Evolutionary conservation across 2,329 filamentous ascomycete genomes (phyloP).

Genomic region (Colletotrichum costaricense): DNA sequence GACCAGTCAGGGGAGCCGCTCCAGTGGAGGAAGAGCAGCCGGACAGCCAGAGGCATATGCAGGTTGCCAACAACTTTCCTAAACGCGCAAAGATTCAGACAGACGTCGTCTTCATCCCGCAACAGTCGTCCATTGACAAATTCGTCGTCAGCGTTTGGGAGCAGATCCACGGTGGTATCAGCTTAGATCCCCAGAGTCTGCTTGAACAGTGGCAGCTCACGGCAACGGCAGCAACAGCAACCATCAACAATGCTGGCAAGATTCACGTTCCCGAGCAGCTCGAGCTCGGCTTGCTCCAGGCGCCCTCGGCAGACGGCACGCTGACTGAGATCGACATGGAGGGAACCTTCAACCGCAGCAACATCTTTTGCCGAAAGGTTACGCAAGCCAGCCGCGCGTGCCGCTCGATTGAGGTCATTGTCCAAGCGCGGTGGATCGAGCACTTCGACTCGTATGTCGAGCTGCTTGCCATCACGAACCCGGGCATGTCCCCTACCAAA

Average conservation of each 20-base stretch:
- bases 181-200: conserved; percentile 43
- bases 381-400: conserved; percentile 60
- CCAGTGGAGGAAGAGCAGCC: conserved; percentile 26
- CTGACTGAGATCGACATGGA: conserved; percentile 25
- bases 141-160: conserved; percentile 48
- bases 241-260: conserved; percentile 35
- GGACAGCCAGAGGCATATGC: conserved; percentile 35
- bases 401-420: conserved; percentile 68
- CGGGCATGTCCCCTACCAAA: conserved; percentile 56
- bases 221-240: conserved; percentile 35
- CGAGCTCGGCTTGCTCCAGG: conserved; percentile 26
- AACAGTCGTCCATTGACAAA: conserved; percentile 41
- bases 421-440: conserved; percentile 68
- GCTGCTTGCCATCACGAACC: conserved; percentile 50
- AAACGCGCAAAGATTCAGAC: conserved; percentile 35
- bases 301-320: conserved; percentile 27
- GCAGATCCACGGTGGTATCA: conserved; percentile 45
- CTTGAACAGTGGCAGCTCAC: conserved; percentile 42
- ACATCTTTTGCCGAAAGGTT: conserved; percentile 45
- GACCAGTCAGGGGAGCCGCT: conserved; percentile 16
- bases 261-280: conserved; percentile 31
- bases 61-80: conserved; percentile 36
- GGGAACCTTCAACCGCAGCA: conserved; percentile 44
- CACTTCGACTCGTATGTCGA: conserved; percentile 63
- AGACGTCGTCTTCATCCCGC: conserved; percentile 28